phyloP scores from a whole-genome alignment of 441 rosid genomes.

The Mallotus repandus region DNA sequence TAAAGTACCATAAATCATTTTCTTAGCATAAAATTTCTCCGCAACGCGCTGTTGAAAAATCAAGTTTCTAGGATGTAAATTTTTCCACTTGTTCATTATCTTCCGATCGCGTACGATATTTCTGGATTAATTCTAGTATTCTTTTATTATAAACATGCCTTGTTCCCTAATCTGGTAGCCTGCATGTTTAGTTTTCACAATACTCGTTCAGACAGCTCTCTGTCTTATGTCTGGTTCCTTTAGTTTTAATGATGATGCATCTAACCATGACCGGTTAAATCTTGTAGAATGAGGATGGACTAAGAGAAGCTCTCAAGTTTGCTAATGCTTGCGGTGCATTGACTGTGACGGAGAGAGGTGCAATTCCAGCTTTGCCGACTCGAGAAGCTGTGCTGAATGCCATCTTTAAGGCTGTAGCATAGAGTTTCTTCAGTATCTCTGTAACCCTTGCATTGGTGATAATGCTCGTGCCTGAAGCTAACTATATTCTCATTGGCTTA shows the following conservation, averaged over 20 bases:
- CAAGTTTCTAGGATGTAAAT: not conserved
- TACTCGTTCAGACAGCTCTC: too few relatives aligned
- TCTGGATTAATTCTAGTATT: not conserved
- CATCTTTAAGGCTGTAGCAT: constrained; percentile 43
- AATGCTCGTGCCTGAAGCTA: not conserved
- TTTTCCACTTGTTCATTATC: not conserved
- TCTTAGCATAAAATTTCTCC: not conserved
- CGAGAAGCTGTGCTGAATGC: constrained; percentile 61
- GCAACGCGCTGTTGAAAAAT: not conserved
- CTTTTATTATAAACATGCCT: too few relatives aligned
- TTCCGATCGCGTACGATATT: not conserved
- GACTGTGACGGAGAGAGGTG: constrained; percentile 85
- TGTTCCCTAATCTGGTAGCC: not conserved
- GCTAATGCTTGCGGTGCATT: constrained; percentile 95
- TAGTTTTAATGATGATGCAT: not conserved
- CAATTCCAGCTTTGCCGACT: constrained; percentile 89
- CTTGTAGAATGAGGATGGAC: constrained; percentile 60
- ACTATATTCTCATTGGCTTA: not conserved
- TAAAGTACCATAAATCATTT: too few relatives aligned
- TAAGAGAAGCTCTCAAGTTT: constrained; percentile 72
- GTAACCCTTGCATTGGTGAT: constrained; percentile 3
- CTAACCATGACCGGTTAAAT: not conserved
- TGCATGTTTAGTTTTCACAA: not conserved
- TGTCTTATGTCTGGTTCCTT: not conserved
- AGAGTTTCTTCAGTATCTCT: constrained; percentile 9